A percentile compares a stretch with the other conserved stretches of the same genome.
Conservation (phyloP, 2,329 filamentous ascomycete genomes). For the Cladosporium halotolerans region DNA sequence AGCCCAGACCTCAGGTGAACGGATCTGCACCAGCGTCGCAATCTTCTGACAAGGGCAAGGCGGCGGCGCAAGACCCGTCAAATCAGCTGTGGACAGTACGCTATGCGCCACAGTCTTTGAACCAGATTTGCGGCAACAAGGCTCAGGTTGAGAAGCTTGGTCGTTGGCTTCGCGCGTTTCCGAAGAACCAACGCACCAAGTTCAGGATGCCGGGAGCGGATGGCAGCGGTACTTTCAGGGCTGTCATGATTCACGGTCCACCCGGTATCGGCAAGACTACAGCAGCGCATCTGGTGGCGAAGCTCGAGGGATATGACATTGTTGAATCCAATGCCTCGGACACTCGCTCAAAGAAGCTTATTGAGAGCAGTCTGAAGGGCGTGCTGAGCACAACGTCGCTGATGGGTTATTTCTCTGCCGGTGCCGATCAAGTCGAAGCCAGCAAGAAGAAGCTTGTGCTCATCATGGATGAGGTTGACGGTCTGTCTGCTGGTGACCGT, state of each 20-base stretch:
- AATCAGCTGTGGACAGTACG: slow-evolving; percentile 86
- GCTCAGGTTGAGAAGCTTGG: slow-evolving; percentile 81
- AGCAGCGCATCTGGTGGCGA: slow-evolving; percentile 87
- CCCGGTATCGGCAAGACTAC: slow-evolving; percentile 98
- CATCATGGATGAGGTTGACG: slow-evolving; percentile 98
- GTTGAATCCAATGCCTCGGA: slow-evolving; percentile 96
- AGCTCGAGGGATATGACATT: slow-evolving; percentile 86
- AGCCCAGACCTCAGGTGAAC: slow-evolving; percentile 34
- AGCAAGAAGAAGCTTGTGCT: slow-evolving; percentile 89
- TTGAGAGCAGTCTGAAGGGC: slow-evolving; percentile 81
- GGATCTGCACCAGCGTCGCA: slow-evolving; percentile 34
- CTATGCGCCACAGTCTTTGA: slow-evolving; percentile 79
- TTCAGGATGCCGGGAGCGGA: slow-evolving; percentile 82
- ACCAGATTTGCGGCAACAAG: slow-evolving; percentile 94
- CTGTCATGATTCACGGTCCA: slow-evolving; percentile 92
- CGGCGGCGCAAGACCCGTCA: slow-evolving; percentile 40
- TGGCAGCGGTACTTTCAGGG: slow-evolving; percentile 73
- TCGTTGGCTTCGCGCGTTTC: slow-evolving; percentile 77
- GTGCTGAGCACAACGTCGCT: slow-evolving; percentile 91
- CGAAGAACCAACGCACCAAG: slow-evolving; percentile 66
- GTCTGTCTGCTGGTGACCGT: slow-evolving; percentile 95
- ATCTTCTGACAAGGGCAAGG: slow-evolving; percentile 21
- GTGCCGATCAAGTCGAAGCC: slow-evolving; percentile 71
- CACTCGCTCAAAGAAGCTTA: slow-evolving; percentile 88
- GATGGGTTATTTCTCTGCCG: slow-evolving; percentile 80